Evolutionary conservation across 176 grass and related monocot species (phyloP).

Genomic region (Leersia perrieri): DNA sequence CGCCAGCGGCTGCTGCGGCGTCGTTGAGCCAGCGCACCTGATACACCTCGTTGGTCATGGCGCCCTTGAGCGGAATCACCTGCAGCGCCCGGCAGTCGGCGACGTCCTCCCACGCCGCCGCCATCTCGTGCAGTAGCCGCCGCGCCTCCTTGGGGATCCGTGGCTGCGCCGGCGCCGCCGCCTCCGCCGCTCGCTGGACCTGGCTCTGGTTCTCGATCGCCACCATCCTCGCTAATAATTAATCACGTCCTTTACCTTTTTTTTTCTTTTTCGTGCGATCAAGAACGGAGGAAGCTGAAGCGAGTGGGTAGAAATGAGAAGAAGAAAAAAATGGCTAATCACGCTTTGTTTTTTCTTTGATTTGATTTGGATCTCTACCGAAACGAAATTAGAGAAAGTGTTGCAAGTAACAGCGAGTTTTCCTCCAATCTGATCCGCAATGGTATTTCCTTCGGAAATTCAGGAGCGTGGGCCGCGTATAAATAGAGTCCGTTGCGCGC

Average conservation of each 20-base stretch:
- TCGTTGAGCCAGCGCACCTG: constrained; percentile 74
- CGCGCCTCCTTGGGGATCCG: constrained; percentile 90
- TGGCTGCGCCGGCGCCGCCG: constrained; percentile 11
- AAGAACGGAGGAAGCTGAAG: neutral
- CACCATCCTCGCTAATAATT: constrained; percentile 64
- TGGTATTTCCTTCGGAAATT: neutral
- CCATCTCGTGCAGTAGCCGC: constrained; percentile 61
- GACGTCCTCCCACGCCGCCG: constrained; percentile 72
- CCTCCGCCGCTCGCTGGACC: neutral
- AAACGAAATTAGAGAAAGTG: neutral
- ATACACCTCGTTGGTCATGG: constrained; percentile 97
- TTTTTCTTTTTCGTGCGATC: neutral
- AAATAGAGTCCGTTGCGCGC: constrained; percentile 29
- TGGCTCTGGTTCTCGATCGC: constrained; percentile 58
- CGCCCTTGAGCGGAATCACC: constrained; percentile 85
- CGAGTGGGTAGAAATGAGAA: neutral
- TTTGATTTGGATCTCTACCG: neutral
- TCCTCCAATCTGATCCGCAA: neutral
- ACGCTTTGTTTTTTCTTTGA: neutral
- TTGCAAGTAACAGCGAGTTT: neutral
- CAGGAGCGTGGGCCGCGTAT: constrained; percentile 13
- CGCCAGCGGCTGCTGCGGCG: neutral
- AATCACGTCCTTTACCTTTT: neutral
- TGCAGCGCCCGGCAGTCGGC: constrained; percentile 62
- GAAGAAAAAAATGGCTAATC: neutral